phyloP scores from a whole-genome alignment of 2,329 filamentous ascomycete species.

The Microsporum audouinii region DNA sequence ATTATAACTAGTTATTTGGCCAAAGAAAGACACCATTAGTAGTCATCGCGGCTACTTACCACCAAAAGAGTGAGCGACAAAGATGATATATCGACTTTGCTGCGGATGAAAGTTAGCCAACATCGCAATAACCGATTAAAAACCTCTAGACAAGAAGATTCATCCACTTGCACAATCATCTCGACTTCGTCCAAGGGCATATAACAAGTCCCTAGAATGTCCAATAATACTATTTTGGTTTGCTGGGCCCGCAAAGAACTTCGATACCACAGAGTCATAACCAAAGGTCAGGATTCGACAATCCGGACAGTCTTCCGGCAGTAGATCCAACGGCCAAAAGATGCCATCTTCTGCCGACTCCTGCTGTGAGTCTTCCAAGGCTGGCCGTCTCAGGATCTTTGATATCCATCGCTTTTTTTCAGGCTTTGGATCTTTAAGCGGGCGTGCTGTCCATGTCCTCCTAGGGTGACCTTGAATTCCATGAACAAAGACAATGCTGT shows the following conservation, averaged over 20 bases:
- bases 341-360: background rate
- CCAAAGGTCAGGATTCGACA: constrained; percentile 13
- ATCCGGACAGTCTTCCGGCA: constrained; percentile 11
- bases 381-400: background rate
- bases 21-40: too few species aligned
- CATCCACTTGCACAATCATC: background rate
- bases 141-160: background rate
- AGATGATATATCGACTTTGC: background rate
- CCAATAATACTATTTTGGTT: background rate
- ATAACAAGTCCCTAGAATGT: background rate
- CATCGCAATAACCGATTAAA: background rate
- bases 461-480: constrained; percentile 21
- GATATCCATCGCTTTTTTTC: background rate
- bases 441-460: constrained; percentile 10
- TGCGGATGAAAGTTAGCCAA: background rate
- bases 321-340: constrained; percentile 8
- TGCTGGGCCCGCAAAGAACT: background rate
- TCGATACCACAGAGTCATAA: constrained; percentile 14
- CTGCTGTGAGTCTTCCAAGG: background rate
- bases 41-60: background rate
- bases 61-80: background rate
- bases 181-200: background rate
- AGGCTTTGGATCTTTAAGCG: background rate
- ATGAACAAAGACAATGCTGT: constrained; percentile 24
- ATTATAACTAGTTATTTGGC: too few species aligned